Evolutionary conservation across 805 yeast species (phyloP).

Genomic region (Nakazawaea peltata): DNA sequence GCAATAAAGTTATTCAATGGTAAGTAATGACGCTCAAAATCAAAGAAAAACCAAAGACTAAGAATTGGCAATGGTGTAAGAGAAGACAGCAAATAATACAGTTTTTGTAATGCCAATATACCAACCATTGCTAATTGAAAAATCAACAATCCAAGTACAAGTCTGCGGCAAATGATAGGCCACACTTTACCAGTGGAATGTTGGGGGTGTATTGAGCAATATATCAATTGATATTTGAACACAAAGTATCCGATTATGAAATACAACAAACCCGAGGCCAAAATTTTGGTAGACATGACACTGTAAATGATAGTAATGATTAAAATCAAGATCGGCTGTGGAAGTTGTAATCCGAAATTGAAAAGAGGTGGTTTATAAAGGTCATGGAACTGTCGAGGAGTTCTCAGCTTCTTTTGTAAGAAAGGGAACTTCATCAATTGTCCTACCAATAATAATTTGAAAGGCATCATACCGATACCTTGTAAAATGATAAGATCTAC

Average conservation of each 20-base stretch:
- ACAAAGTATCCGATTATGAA: slow-evolving; percentile 50
- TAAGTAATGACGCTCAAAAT: slow-evolving; percentile 70
- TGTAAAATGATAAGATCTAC: slow-evolving; percentile 79
- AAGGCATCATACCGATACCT: slow-evolving; percentile 87
- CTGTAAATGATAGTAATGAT: slow-evolving; percentile 52
- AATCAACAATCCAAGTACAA: slow-evolving; percentile 69
- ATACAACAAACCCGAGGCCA: slow-evolving; percentile 49
- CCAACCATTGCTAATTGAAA: slow-evolving; percentile 95
- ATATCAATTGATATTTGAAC: slow-evolving; percentile 54
- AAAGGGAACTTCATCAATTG: slow-evolving; percentile 69
- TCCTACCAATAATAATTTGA: slow-evolving; percentile 75
- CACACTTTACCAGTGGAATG: slow-evolving; percentile 66
- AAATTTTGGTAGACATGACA: slow-evolving; percentile 52
- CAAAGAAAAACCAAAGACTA: slow-evolving; percentile 62
- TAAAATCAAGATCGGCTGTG: slow-evolving; percentile 53
- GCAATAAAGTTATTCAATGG: slow-evolving; percentile 68
- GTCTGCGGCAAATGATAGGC: slow-evolving; percentile 83
- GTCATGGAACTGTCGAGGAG: slow-evolving; percentile 75
- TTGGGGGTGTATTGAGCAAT: slow-evolving; percentile 55
- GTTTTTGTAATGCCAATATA: slow-evolving; percentile 67
- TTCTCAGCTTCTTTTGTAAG: slow-evolving; percentile 54
- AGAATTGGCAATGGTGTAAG: slow-evolving; percentile 71
- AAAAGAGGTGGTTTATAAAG: slow-evolving; percentile 84
- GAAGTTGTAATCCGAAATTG: slow-evolving; percentile 64
- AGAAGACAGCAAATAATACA: slow-evolving; percentile 64